Percentiles rank a stretch among this genome's conserved stretches.
Evolutionary conservation across 345 rosid species (phyloP).

Genomic region (Lepidium aucheri): DNA sequence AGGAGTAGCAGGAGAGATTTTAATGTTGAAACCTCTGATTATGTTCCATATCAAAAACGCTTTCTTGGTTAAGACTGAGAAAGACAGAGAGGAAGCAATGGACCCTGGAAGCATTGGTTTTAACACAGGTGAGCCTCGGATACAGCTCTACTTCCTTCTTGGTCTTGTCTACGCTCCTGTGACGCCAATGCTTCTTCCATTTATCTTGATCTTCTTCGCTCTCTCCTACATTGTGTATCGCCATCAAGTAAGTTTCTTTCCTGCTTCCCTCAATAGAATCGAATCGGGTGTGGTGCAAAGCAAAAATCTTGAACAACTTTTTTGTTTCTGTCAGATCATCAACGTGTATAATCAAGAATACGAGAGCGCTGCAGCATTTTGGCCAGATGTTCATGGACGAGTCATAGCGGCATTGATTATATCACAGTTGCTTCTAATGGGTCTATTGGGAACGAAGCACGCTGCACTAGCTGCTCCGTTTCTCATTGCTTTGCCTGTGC

Average conservation of each 20-base stretch:
- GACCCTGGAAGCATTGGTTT: conserved; percentile 92
- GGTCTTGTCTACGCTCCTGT: conserved; percentile 91
- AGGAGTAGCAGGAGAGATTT: conserved; percentile 83
- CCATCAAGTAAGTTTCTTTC: conserved; percentile 61
- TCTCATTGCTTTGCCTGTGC: conserved; percentile 69
- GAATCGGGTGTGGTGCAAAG: background rate
- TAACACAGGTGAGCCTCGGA: conserved; percentile 81
- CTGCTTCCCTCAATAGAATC: background rate
- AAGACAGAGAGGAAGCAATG: conserved; percentile 94
- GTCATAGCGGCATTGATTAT: conserved; percentile 57
- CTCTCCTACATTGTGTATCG: conserved; percentile 82
- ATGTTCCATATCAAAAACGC: conserved; percentile 83
- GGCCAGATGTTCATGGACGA: conserved; percentile 94
- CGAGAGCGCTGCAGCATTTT: conserved; percentile 90
- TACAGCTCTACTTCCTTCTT: conserved; percentile 83
- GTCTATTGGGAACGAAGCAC: conserved; percentile 59
- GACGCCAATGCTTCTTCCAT: conserved; percentile 83
- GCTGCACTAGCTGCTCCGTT: conserved; percentile 69
- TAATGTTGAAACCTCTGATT: conserved; percentile 78
- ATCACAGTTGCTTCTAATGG: conserved; percentile 77
- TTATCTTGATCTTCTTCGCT: conserved; percentile 73
- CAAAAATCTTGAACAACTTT: background rate
- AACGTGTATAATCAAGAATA: conserved; percentile 92
- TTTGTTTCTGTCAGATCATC: conserved; percentile 46
- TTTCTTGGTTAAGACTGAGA: conserved; percentile 92